Conservation (phyloP, 1,284 basidiomycete species). For the Irpex rosettiformis region DNA sequence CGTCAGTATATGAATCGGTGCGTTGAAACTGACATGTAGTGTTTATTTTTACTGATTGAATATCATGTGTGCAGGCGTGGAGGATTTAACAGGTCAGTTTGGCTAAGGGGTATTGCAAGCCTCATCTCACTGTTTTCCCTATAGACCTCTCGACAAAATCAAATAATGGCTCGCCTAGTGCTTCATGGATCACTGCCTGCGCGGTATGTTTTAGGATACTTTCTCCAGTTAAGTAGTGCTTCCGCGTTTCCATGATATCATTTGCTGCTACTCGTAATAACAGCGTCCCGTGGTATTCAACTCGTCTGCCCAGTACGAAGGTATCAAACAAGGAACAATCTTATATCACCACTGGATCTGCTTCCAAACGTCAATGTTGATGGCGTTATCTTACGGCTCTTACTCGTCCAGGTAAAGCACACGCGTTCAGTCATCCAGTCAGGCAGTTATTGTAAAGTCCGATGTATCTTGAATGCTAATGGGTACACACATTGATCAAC, state of each 20-base stretch:
- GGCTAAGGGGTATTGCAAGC: conserved; percentile 5
- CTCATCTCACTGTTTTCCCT: conserved; percentile 15
- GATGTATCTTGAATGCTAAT: conserved; percentile 25
- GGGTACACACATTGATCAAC: conserved; percentile 27
- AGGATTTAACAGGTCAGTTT: conserved; percentile 82
- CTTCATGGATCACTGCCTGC: background rate
- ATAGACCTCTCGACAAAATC: conserved; percentile 69
- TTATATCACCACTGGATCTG: background rate
- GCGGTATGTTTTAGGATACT: background rate
- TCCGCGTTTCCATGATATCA: background rate
- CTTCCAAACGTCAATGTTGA: background rate
- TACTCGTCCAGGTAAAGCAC: background rate
- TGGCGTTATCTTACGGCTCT: background rate
- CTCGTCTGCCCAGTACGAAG: background rate
- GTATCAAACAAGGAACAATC: background rate
- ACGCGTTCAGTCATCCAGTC: background rate
- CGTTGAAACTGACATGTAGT: conserved; percentile 18
- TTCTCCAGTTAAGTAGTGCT: conserved; percentile 6
- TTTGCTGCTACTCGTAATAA: conserved; percentile 1
- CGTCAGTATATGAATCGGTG: conserved; percentile 94
- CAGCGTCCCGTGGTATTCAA: background rate
- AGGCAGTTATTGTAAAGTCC: conserved; percentile 20
- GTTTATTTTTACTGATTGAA: conserved; percentile 6
- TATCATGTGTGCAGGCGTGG: conserved; percentile 56
- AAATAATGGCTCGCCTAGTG: conserved; percentile 37